Percentiles rank a stretch among this genome's conserved stretches.
Evolutionary conservation across 257 asterid genomes (phyloP).

Genomic region (Scutellaria galericulata): DNA sequence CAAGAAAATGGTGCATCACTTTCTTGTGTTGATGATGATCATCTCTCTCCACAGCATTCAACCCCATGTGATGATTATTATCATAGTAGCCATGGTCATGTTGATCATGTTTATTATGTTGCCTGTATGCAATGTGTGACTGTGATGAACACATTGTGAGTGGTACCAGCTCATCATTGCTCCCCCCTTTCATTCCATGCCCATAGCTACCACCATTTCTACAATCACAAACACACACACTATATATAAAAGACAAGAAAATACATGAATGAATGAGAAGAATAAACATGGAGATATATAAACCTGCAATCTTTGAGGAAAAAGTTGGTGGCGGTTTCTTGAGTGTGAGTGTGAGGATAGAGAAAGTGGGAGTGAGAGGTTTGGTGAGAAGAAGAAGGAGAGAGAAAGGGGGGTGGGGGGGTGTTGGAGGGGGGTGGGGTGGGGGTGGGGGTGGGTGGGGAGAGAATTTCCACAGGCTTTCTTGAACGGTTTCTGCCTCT

Average conservation of each 20-base stretch:
- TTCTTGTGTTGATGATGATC: conserved; percentile 70
- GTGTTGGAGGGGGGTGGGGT: conserved; percentile 30
- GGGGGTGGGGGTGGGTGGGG: conserved; percentile 35
- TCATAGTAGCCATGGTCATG: conserved; percentile 15
- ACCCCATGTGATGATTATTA: background rate
- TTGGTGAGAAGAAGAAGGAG: conserved; percentile 9
- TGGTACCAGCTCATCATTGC: conserved; percentile 49
- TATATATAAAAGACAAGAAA: too few relatives aligned
- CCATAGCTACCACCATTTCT: conserved; percentile 48
- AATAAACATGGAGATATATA: too few relatives aligned
- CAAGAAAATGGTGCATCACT: conserved; percentile 93
- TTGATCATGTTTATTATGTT: conserved; percentile 19
- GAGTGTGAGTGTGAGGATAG: conserved; percentile 46
- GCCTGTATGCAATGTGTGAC: conserved; percentile 28
- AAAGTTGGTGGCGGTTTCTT: conserved; percentile 51
- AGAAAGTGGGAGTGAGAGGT: conserved; percentile 36
- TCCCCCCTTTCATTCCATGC: conserved; percentile 50
- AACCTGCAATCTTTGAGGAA: conserved; percentile 51
- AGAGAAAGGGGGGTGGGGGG: conserved; percentile 21
- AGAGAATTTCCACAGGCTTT: conserved; percentile 95
- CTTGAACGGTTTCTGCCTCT: conserved; percentile 99
- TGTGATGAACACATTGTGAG: conserved; percentile 57
- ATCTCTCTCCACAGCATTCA: conserved; percentile 30
- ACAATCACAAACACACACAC: background rate
- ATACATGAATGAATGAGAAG: background rate